Evolutionary conservation across 1,139 yeast genomes (phyloP), one percentile per base, ranked within the genome.

Genomic region (Candida sp.): DNA sequence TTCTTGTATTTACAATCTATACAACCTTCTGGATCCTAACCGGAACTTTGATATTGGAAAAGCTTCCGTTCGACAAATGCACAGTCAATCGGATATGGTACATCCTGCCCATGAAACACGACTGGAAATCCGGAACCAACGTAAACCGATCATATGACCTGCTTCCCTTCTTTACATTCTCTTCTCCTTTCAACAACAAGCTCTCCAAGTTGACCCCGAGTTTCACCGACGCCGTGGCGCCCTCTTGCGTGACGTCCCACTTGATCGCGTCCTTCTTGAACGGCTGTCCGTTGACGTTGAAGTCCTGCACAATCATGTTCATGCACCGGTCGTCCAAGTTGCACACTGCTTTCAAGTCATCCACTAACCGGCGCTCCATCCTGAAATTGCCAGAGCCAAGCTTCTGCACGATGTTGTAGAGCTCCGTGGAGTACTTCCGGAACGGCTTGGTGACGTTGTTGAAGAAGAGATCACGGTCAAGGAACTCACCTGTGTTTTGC

Each of bases 51-150:
- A 75, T 63, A 38, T 66, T 57, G 25, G 69, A 60, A 9, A 55
- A 41, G n/a, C 67, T 68, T 8, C 69, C 67, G 54, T 65, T 70
- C 32, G 68, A 63, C 35, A 73, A 65, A 47, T 59, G 59, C 41
- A 75, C 54, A 25, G 56, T 57, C 12, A 76, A 55, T 43, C 68
- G 67, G 39, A 75, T 54, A 54, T 71, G 73, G 55, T 76, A 76
- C 12, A 74, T 49, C 46, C 81, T 58, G 1, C 70, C 63, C 55
- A 74, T 50, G 48, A 66, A 61, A 53, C 80, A 76, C 7, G 66
- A 59, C 56, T 76, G 80, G 59, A 76, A 76, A 48, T 68, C 70
- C 1, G 81, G 80, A 3, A 73, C 70, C 28, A 76, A 63, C 32
- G 69, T 67, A 49, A 70, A 65, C 2, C 48, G 38, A 41, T 63